phyloP scores from a whole-genome alignment of 306 rosid genomes.

The Medicago lupulina region DNA sequence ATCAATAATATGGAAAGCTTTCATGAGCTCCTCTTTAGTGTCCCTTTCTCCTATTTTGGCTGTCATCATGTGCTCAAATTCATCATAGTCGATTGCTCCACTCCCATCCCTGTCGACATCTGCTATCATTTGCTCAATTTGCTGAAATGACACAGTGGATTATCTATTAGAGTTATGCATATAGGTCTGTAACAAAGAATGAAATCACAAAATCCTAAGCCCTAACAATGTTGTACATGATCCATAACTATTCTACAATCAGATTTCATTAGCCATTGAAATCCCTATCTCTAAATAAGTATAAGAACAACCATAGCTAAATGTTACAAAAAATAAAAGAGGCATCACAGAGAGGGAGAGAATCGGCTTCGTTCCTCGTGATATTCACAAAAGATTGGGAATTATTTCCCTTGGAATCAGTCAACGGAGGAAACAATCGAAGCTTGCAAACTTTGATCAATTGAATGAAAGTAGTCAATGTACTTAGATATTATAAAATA shows the following conservation, averaged over 20 bases:
- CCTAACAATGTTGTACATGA: no score
- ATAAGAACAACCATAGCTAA: slow-evolving; percentile 14
- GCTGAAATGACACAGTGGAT: slow-evolving; percentile 60
- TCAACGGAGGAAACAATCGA: no score
- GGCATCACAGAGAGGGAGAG: no score
- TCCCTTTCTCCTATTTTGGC: slow-evolving; percentile 98
- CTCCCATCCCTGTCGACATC: slow-evolving; percentile 99
- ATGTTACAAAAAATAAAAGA: neutral
- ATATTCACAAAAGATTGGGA: no score
- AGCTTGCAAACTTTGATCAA: no score
- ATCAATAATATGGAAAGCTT: slow-evolving; percentile 87
- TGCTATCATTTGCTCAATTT: slow-evolving; percentile 91
- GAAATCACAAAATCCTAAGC: slow-evolving; percentile 30
- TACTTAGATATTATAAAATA: no score
- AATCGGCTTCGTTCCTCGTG: no score
- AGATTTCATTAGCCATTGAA: slow-evolving; percentile 16
- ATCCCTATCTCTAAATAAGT: slow-evolving; percentile 11
- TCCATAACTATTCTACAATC: slow-evolving; percentile 13
- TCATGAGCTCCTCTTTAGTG: slow-evolving; percentile 90
- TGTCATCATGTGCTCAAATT: slow-evolving; percentile 94
- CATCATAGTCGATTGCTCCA: slow-evolving; percentile 94
- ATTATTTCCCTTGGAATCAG: no score
- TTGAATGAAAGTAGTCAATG: no score
- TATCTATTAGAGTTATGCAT: slow-evolving; percentile 45
- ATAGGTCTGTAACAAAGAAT: slow-evolving; percentile 27